Base-by-base conservation (phyloP, 768 basidiomycete species). In the Phlegmacium glaucopus region DNA sequence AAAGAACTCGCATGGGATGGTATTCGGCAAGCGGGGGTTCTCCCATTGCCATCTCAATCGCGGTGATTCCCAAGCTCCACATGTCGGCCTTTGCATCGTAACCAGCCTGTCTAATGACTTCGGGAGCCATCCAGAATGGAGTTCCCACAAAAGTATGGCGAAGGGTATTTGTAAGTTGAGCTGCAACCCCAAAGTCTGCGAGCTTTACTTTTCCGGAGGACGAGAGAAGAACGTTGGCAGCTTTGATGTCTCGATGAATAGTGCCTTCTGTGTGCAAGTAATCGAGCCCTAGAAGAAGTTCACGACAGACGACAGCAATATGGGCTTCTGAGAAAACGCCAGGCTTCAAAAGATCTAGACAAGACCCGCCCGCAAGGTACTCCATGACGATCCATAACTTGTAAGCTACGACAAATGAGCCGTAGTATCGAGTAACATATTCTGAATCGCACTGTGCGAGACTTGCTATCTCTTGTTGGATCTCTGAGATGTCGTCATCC, bases 351-450 rank as follows among this genome's bases (percentile, higher is more conserved):
- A 99, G 78, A 68, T 98, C 96, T 45, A 97, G 80, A 69, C 96
- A 97, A 22, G 94, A 96, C n/a, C 96, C 96, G 36, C 96, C 96
- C 0, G 93, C 94, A 45, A 98, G 85, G 68, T 92, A 99, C 68
- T 99, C 96, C 96, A 99, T 98, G 60, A 99, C 72, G 61, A 99
- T 99, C 96, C 96, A 99, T 17, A 99, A 76, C 67, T 97, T 95
- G 75, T 95, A 98, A 29, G 89, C 84, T 54, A 92, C 85, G 45
- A 99, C 92, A 66, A 99, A 99, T 40, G 92, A 94, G 38, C 93
- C 94, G 60, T 96, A 97, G 65, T 98, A 98, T 39, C 87, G 78
- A 35, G 96, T 98, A 44, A 99, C 91, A 65, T 91, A 93, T 70
- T 94, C 92, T 4, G 94, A 97, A 64, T 94, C 93, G 71, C 94